Evolutionary conservation across 805 yeast species (phyloP).

Genomic region (Starmera amethionina): DNA sequence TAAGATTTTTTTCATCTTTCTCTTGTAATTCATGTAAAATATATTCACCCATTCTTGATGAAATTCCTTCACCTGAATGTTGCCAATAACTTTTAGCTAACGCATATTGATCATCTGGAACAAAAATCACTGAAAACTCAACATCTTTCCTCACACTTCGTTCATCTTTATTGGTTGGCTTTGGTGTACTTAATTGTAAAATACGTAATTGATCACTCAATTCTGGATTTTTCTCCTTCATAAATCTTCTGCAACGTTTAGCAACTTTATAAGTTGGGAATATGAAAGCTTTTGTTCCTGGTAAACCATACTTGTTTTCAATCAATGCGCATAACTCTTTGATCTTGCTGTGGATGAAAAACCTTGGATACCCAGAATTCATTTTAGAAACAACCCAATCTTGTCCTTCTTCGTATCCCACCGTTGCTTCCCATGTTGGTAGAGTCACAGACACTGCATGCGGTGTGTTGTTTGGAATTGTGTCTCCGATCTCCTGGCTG

Average conservation of each 20-base stretch:
- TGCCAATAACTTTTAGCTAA: conserved; percentile 91
- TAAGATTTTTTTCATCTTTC: conserved; percentile 15
- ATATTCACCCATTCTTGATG: conserved; percentile 84
- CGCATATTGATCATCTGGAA: conserved; percentile 53
- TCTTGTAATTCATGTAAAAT: conserved; percentile 51
- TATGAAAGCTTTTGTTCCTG: conserved; percentile 63
- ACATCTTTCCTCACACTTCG: conserved; percentile 52
- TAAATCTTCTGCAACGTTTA: conserved; percentile 74
- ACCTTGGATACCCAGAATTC: conserved; percentile 86
- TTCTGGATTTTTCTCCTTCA: conserved; percentile 33
- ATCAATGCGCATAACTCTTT: conserved; percentile 44
- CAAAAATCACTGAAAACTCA: conserved; percentile 60
- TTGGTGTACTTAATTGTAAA: conserved; percentile 62
- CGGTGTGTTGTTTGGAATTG: conserved; percentile 82
- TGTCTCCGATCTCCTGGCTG: conserved; percentile 49
- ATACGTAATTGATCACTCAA: conserved; percentile 37
- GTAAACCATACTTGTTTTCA: conserved; percentile 66
- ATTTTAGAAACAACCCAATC: conserved; percentile 68
- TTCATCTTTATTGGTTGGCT: conserved; percentile 53
- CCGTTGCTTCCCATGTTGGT: conserved; percentile 91
- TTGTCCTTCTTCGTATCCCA: conserved; percentile 88
- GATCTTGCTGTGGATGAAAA: conserved; percentile 57
- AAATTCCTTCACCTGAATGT: conserved; percentile 94
- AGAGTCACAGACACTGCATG: conserved; percentile 94
- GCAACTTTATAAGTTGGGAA: conserved; percentile 77